Evolutionary conservation across 2,329 filamentous ascomycete genomes (phyloP).

Genomic region (Aspergillus ibericus): DNA sequence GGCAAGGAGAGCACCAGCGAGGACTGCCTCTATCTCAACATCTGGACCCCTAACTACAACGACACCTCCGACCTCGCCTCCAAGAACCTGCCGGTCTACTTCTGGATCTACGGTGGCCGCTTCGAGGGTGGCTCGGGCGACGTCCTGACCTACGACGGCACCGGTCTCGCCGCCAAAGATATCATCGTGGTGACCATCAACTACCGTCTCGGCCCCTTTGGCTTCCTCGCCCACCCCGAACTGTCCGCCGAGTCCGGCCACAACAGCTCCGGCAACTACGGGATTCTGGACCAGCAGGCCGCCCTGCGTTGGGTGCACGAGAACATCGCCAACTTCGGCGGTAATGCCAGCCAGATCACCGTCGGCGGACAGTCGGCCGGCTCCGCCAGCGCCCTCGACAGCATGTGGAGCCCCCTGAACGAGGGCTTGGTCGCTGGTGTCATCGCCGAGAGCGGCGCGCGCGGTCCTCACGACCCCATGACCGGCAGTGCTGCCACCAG

Average conservation of each 20-base stretch:
- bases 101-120: constrained; percentile 23
- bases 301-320: constrained; percentile 25
- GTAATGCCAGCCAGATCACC: constrained; percentile 23
- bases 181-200: constrained; percentile 26
- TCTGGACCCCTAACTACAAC: constrained; percentile 27
- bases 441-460: constrained; percentile 36
- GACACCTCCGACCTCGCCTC: constrained; percentile 10
- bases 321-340: constrained; percentile 25
- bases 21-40: constrained; percentile 25
- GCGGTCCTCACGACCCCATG: constrained; percentile 29
- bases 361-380: constrained; percentile 34
- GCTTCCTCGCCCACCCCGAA: constrained; percentile 28
- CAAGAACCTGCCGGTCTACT: constrained; percentile 26
- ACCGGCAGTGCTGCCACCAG: constrained; percentile 28
- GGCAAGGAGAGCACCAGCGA: constrained; percentile 37
- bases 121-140: constrained; percentile 18
- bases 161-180: constrained; percentile 22
- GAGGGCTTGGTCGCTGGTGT: constrained; percentile 26
- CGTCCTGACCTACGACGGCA: constrained; percentile 23
- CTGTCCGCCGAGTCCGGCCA: constrained; percentile 24
- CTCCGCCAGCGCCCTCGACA: constrained; percentile 28
- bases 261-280: constrained; percentile 31
- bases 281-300: constrained; percentile 27
- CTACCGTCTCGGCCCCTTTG: constrained; percentile 37
- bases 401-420: constrained; percentile 27